phyloP scores from a whole-genome alignment of 768 basidiomycete species.

The Lepiota venenata region DNA sequence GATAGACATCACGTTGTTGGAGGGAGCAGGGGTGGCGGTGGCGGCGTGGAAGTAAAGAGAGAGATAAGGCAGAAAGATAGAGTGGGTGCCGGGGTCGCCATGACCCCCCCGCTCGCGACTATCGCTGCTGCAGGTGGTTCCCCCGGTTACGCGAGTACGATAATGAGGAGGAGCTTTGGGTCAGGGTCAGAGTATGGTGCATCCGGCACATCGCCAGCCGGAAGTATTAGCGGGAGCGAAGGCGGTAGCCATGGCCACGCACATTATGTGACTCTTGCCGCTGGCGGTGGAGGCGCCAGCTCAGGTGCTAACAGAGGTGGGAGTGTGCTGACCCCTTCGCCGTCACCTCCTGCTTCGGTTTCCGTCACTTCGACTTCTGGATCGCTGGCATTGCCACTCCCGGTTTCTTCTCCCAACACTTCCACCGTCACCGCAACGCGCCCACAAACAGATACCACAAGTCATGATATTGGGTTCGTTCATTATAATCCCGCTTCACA shows the following conservation, averaged over 20 bases:
- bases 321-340: conserved; percentile 46
- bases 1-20: conserved; percentile 5
- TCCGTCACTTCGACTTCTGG: conserved; percentile 11
- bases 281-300: conserved; percentile 2
- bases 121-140: conserved; percentile 10
- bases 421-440: not conserved
- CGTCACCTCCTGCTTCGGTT: conserved; percentile 56
- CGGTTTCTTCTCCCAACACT: conserved; percentile 3
- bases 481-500: conserved; percentile 9
- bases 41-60: conserved; percentile 29
- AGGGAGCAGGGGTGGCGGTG: conserved; percentile 1
- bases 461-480: conserved; percentile 3
- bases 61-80: conserved; percentile 16
- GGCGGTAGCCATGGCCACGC: conserved; percentile 7
- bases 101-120: conserved; percentile 8
- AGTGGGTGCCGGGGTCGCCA: not conserved
- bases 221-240: conserved; percentile 1
- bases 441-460: conserved; percentile 1
- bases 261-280: conserved; percentile 3
- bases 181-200: conserved; percentile 8
- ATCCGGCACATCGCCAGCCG: conserved; percentile 1
- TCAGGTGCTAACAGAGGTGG: conserved; percentile 3
- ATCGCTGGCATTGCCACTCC: conserved; percentile 7
- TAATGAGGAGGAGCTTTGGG: conserved; percentile 7
- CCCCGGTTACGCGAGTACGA: conserved; percentile 6